These are phyloP conservation scores for Amanita pseudoporphyria DNA, from an alignment of 768 basidiomycete species.

Conservation along the genomic window DNA sequence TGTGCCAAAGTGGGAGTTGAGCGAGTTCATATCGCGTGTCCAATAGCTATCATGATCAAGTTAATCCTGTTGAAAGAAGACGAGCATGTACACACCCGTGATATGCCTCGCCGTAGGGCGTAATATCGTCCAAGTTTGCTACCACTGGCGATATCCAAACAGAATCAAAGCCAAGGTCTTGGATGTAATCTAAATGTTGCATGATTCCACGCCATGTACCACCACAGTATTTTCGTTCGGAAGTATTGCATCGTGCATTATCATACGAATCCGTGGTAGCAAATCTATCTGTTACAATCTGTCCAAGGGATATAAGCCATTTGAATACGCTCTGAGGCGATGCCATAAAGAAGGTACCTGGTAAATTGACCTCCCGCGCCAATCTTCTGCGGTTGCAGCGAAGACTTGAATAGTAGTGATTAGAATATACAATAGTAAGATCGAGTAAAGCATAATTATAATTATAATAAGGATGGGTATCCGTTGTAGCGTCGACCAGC, in stretches of 20 bases:
- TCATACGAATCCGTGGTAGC: conserved; percentile 39
- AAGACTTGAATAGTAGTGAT: not conserved
- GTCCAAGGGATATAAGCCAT: conserved; percentile 3
- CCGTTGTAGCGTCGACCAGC: not conserved
- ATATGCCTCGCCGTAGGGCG: conserved; percentile 61
- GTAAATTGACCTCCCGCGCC: conserved; percentile 18
- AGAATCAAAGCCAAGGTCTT: conserved; percentile 65
- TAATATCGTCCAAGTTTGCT: conserved; percentile 47
- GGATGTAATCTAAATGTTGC: conserved; percentile 66
- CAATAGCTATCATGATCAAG: conserved; percentile 20
- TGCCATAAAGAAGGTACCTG: conserved; percentile 12
- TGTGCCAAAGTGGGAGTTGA: conserved; percentile 68
- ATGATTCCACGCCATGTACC: conserved; percentile 59
- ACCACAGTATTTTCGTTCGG: conserved; percentile 54
- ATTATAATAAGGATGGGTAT: too few species aligned
- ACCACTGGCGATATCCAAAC: conserved; percentile 71
- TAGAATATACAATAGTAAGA: not conserved
- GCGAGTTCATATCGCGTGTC: conserved; percentile 44
- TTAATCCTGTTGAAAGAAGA: not conserved
- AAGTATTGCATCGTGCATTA: conserved; percentile 37
- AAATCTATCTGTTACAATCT: conserved; percentile 61
- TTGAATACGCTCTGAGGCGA: not conserved
- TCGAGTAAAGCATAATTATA: too few species aligned
- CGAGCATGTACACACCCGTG: conserved; percentile 46
- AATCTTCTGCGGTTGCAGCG: conserved; percentile 11